Conservation (phyloP, 2,329 filamentous ascomycete genomes). For the Atkinsonella hypoxylon region DNA sequence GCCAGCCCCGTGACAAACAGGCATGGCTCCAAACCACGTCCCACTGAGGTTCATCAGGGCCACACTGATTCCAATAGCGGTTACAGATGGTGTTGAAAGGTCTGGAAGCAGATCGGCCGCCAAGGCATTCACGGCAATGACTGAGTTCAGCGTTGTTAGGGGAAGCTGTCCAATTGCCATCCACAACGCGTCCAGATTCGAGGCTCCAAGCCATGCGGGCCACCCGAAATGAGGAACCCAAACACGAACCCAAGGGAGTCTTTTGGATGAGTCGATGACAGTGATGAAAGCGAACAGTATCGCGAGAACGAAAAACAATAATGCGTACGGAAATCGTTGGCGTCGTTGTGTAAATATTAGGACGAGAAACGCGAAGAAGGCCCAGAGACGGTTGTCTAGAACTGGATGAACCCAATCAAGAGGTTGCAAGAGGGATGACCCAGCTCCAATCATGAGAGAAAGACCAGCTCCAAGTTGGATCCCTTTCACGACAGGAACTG, state of each 20-base stretch:
- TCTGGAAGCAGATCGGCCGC: slow-evolving; percentile 65
- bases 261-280: slow-evolving; percentile 18
- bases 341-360: slow-evolving; percentile 57
- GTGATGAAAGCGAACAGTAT: slow-evolving; percentile 47
- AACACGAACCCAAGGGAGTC: slow-evolving; percentile 39
- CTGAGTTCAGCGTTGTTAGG: slow-evolving; percentile 82
- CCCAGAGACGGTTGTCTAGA: slow-evolving; percentile 71
- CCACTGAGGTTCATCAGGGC: slow-evolving; percentile 71
- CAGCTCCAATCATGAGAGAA: slow-evolving; percentile 68
- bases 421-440: slow-evolving; percentile 51
- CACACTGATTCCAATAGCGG: slow-evolving; percentile 70
- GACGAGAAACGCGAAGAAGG: slow-evolving; percentile 57
- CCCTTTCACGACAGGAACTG: slow-evolving; percentile 81
- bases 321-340: slow-evolving; percentile 63
- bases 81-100: slow-evolving; percentile 56
- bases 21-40: slow-evolving; percentile 93
- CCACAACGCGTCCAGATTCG: slow-evolving; percentile 25
- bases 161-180: slow-evolving; percentile 80
- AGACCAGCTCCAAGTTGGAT: slow-evolving; percentile 90
- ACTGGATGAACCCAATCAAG: slow-evolving; percentile 57
- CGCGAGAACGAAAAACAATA: slow-evolving; percentile 58
- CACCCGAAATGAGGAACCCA: slow-evolving; percentile 45
- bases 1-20: slow-evolving; percentile 84
- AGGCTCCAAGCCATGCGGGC: slow-evolving; percentile 20
- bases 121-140: slow-evolving; percentile 76